A percentile compares a stretch with the other conserved stretches of the same genome.
These are phyloP conservation scores for Pseudozyma hubeiensis DNA, from an alignment of 1,284 basidiomycete genomes.

Conservation along the genomic window DNA sequence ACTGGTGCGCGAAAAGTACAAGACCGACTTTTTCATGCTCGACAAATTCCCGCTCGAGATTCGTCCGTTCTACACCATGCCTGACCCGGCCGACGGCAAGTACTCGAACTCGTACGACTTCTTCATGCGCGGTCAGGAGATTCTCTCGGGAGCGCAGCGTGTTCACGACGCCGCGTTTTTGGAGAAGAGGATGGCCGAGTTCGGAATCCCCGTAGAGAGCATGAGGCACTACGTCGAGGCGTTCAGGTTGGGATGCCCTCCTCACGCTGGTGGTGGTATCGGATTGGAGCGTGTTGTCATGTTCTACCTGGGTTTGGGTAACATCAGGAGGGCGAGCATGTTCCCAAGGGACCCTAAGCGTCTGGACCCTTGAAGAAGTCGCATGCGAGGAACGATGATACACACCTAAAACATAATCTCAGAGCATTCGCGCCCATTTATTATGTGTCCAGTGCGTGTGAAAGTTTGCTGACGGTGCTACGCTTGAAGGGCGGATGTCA, in stretches of 20 bases:
- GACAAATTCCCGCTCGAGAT: slow-evolving; percentile 68
- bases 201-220: slow-evolving; percentile 80
- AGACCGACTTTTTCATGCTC: slow-evolving; percentile 68
- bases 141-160: slow-evolving; percentile 95
- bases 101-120: slow-evolving; percentile 99
- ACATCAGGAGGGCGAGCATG: slow-evolving; percentile 90
- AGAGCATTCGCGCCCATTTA: too few relatives aligned
- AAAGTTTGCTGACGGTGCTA: too few relatives aligned
- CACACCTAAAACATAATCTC: too few relatives aligned
- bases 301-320: slow-evolving; percentile 79
- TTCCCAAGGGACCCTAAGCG: slow-evolving; percentile 79
- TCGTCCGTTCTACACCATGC: slow-evolving; percentile 69
- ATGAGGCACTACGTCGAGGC: slow-evolving; percentile 94
- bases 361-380: slow-evolving; percentile 58
- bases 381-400: not conserved
- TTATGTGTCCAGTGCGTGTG: too few relatives aligned
- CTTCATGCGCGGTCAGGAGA: slow-evolving; percentile 99
- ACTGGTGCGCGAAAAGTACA: slow-evolving; percentile 66
- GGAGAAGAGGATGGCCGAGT: slow-evolving; percentile 81
- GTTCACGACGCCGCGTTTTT: slow-evolving; percentile 90
- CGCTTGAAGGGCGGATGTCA: too few relatives aligned
- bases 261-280: slow-evolving; percentile 75
- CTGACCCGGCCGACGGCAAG: slow-evolving; percentile 59
- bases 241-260: slow-evolving; percentile 92
- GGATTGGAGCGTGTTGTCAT: slow-evolving; percentile 92